A percentile compares a stretch with the other conserved stretches of the same genome.
Conservation (phyloP, 495 filamentous ascomycete species). For the Xanthoparmelia taractica region DNA sequence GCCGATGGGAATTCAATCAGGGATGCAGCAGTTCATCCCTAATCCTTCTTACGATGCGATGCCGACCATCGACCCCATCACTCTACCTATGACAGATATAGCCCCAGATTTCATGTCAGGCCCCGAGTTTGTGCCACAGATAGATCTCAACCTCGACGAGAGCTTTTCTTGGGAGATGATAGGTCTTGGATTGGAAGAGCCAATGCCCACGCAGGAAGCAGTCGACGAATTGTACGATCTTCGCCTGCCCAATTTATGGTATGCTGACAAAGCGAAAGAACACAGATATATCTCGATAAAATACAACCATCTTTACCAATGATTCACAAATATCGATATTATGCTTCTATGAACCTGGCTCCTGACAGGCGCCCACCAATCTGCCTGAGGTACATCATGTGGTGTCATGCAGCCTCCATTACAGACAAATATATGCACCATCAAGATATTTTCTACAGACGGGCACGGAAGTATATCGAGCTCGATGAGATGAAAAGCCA, state of each 20-base stretch:
- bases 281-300: conserved; percentile 84
- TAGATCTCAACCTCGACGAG: conserved; percentile 32
- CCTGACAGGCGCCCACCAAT: conserved; percentile 82
- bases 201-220: conserved; percentile 76
- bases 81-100: conserved; percentile 27
- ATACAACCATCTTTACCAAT: conserved; percentile 78
- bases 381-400: conserved; percentile 86
- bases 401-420: conserved; percentile 77
- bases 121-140: conserved; percentile 15
- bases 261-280: conserved; percentile 41
- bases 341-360: conserved; percentile 75
- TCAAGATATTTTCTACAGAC: conserved; percentile 77
- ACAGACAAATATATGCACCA: conserved; percentile 70
- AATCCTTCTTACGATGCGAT: conserved; percentile 24
- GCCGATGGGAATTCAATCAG: conserved; percentile 4
- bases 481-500: conserved; percentile 87
- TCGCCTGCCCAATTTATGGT: neutral
- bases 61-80: conserved; percentile 25
- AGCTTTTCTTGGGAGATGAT: conserved; percentile 84
- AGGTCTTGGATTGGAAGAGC: conserved; percentile 83
- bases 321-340: conserved; percentile 79
- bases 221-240: conserved; percentile 77
- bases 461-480: conserved; percentile 83
- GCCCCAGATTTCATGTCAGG: conserved; percentile 16
- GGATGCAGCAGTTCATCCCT: conserved; percentile 19